These are phyloP conservation scores for Pestalotiopsis sp. DNA, from an alignment of 2,329 filamentous ascomycete species.

Conservation along the genomic window DNA sequence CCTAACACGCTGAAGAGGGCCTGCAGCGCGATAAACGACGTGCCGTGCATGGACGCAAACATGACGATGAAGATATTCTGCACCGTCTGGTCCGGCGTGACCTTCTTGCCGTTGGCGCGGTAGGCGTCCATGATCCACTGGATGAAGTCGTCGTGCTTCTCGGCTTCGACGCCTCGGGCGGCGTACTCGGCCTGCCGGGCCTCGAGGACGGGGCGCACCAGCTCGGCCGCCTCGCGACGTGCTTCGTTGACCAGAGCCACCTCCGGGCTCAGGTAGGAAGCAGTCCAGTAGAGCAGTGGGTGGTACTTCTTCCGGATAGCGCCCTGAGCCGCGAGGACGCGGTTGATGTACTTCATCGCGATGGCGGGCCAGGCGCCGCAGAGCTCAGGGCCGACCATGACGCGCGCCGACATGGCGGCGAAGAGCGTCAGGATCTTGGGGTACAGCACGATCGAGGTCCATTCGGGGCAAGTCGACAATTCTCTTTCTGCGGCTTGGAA, in stretches of 20 bases:
- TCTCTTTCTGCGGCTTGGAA: constrained; percentile 3
- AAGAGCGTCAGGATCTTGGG: constrained; percentile 11
- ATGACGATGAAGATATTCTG: constrained; percentile 17
- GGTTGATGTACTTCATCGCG: constrained; percentile 18
- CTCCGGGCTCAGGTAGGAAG: constrained; percentile 20
- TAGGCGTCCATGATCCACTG: background rate
- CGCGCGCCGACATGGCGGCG: constrained; percentile 12
- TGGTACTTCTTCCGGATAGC: constrained; percentile 19
- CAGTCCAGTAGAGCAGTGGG: constrained; percentile 19
- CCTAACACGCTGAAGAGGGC: constrained; percentile 5
- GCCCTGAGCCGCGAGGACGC: constrained; percentile 17
- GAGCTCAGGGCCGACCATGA: constrained; percentile 16
- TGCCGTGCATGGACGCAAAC: constrained; percentile 17
- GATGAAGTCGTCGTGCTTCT: background rate
- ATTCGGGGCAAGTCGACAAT: constrained; percentile 9
- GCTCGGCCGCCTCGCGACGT: constrained; percentile 17
- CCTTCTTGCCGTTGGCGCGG: background rate
- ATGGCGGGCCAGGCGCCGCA: constrained; percentile 13
- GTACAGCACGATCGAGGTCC: background rate
- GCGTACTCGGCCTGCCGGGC: constrained; percentile 12
- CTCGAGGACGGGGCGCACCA: constrained; percentile 20
- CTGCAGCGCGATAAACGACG: constrained; percentile 9
- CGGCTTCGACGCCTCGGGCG: background rate
- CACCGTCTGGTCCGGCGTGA: constrained; percentile 9
- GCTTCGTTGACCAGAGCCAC: constrained; percentile 6